Evolutionary conservation across 257 asterid genomes (phyloP), one percentile per base, ranked within the genome.

Genomic region (Cinchona pubescens): DNA sequence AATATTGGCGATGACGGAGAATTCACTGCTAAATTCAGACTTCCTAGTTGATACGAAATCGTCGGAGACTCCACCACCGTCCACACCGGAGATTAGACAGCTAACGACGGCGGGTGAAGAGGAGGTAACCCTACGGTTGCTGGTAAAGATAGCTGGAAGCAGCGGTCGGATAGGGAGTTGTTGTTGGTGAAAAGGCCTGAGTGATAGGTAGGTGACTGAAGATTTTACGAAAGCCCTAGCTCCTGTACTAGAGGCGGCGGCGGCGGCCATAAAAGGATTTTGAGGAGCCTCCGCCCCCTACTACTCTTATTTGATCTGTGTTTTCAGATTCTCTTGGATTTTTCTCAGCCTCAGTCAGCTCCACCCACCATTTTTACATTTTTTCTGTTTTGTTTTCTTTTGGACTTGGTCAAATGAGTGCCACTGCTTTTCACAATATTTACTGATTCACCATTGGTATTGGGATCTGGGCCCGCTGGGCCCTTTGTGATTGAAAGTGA

Each of bases 41-140:
- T 90, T 92, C 53, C 88, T 86, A 63, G 97, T 94, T 75, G 98
- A 94, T 8, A 94, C 96, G 72, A 92, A 92, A 79, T 94, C 99
- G 78, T 94, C 99, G 40, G 97, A 88, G 61, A 92, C 96, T 51
- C 99, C 99, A 29, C 99, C 98, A 7, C 99, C 97, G 72, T 92
- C 99, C 25, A 94, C 93, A 19, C 98, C 99, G 29, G 98, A 87
- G 46, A 94, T 82, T 32, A 94, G 79, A 76, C 97, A 94, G 77
- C 82, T 71, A 32, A 87, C 81, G 14, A 81, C 42, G 74, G 79
- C 16, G 3, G 72, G 19, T 1, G 69, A 4, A 3, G 77, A 48
- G 43, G 76, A 23, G 2, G 65, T 45, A 2, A 64, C 71, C 35
- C 78, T 75, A 49, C 75, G 82, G 70, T 60, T 73, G 55, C 27